A percentile compares a stretch with the other conserved stretches of the same genome.
These are phyloP conservation scores for Cochlearia excelsa DNA, from an alignment of 345 rosid species.

Conservation along the genomic window DNA sequence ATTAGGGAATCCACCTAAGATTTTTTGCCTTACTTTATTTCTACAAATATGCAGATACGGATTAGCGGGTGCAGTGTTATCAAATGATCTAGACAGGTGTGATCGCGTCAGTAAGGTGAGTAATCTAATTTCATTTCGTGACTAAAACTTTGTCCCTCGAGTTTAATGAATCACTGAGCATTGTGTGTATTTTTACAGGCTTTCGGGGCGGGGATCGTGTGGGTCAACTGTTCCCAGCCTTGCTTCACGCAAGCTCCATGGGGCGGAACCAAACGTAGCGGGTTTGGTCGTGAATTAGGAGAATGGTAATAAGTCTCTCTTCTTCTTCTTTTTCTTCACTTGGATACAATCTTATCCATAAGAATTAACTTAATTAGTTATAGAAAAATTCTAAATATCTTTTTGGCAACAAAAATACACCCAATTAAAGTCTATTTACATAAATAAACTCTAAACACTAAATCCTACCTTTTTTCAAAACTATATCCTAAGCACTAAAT, in stretches of 20 bases:
- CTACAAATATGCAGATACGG: slow-evolving; percentile 53
- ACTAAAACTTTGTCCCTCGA: slow-evolving; percentile 8
- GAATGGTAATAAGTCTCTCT: slow-evolving; percentile 65
- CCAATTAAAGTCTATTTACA: too few relatives aligned
- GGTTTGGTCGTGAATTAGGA: slow-evolving; percentile 97
- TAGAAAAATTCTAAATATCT: too few relatives aligned
- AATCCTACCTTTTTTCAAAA: not conserved
- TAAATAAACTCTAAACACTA: too few relatives aligned
- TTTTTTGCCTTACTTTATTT: slow-evolving; percentile 17
- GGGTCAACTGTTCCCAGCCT: slow-evolving; percentile 99
- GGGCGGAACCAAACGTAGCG: slow-evolving; percentile 97
- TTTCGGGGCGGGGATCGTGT: slow-evolving; percentile 73
- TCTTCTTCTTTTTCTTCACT: too few relatives aligned
- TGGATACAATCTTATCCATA: too few relatives aligned
- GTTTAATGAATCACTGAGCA: slow-evolving; percentile 4
- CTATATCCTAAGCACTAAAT: not conserved
- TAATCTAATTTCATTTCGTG: slow-evolving; percentile 1
- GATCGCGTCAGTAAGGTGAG: slow-evolving; percentile 91
- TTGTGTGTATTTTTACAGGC: slow-evolving; percentile 45
- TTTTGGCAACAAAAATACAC: too few relatives aligned
- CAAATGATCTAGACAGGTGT: slow-evolving; percentile 86
- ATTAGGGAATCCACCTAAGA: too few relatives aligned
- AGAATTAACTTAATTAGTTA: too few relatives aligned
- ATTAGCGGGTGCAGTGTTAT: slow-evolving; percentile 81
- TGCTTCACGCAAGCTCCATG: slow-evolving; percentile 97